These are phyloP conservation scores for Phytopythium kandeliae DNA, from an alignment of 352 stramenopile genomes.

Conservation along the genomic window DNA sequence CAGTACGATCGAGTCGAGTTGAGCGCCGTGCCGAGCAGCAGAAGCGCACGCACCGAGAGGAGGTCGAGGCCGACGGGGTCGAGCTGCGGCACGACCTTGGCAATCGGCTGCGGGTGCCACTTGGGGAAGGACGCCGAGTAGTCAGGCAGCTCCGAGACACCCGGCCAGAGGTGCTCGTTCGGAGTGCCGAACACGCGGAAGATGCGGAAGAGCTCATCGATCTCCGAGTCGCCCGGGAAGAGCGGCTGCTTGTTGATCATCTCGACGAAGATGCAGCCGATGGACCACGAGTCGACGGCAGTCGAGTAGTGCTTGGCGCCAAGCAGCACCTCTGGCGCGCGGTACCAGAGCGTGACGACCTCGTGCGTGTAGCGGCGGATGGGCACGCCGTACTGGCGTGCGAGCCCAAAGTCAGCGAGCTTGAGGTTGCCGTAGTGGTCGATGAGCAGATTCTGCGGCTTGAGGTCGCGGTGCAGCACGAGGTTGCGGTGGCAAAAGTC, in stretches of 20 bases:
- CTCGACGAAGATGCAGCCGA: constrained; percentile 93
- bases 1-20: too few species aligned
- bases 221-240: constrained; percentile 95
- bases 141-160: constrained; percentile 95
- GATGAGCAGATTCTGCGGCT: constrained; percentile 96
- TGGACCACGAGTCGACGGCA: constrained; percentile 91
- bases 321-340: constrained; percentile 92
- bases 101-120: constrained; percentile 90
- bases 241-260: constrained; percentile 90
- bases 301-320: constrained; percentile 93
- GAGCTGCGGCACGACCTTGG: constrained; percentile 83
- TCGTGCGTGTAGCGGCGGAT: constrained; percentile 91
- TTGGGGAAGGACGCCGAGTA: constrained; percentile 98
- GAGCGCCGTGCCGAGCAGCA: too few species aligned
- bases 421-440: constrained; percentile 87
- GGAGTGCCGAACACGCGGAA: constrained; percentile 97
- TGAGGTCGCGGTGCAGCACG: constrained; percentile 97
- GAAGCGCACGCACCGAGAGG: constrained; percentile 72
- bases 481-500: constrained; percentile 95
- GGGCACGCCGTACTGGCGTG: constrained; percentile 83
- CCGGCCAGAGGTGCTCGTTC: constrained; percentile 94
- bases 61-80: constrained; percentile 78
- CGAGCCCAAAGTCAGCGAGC: constrained; percentile 91
- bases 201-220: constrained; percentile 99
- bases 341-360: constrained; percentile 96